Evolutionary conservation across 257 asterid species (phyloP), one percentile per base, ranked within the genome.

Genomic region (Plantago major): DNA sequence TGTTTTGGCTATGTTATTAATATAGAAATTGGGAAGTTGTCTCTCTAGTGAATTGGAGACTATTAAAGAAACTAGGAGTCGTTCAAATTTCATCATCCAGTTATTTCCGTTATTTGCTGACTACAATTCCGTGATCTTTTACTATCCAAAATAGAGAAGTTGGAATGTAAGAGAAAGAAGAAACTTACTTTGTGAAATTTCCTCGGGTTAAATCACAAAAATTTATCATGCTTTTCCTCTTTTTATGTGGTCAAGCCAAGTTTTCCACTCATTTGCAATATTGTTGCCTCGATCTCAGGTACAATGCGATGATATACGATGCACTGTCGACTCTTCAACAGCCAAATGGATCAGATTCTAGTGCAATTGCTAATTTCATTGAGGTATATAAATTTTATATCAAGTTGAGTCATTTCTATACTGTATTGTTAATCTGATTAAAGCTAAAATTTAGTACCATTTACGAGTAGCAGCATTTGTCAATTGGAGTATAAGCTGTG

Each of bases 311-410:
- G 86, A 74, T 88, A 70, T 84, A 65, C 74, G 96, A 85, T 65
- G 96, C 98, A 60, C 74, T 91, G 65, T 73, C 95, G 49, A 69
- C 81, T 63, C 75, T 82, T 46, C 82, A 81, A 30, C 88, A 81
- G 65, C 83, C 86, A 52, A 78, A 78, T 68, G 95, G 95, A 64
- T 80, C 79, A 12, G 98, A 88, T 69, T 80, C 85, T 53, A 67
- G 77, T 55, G 37, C 94, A 59, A 81, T 89, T 58, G 87, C 90
- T 58, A 58, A 59, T 63, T 93, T 69, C 67, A 85, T 93, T 54
- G 95, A 93, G 95, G 96, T 89, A 46, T 60, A 79, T 69, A 22
- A 22, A 19, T 49, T 58, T 64, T 38, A 49, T 63, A 18, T n/a
- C 46, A 22, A 18, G 7, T 43, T 69, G 19, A 8, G 12, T 46